These are phyloP conservation scores for Boletus bicolor DNA, from an alignment of 768 basidiomycete species.

Conservation along the genomic window DNA sequence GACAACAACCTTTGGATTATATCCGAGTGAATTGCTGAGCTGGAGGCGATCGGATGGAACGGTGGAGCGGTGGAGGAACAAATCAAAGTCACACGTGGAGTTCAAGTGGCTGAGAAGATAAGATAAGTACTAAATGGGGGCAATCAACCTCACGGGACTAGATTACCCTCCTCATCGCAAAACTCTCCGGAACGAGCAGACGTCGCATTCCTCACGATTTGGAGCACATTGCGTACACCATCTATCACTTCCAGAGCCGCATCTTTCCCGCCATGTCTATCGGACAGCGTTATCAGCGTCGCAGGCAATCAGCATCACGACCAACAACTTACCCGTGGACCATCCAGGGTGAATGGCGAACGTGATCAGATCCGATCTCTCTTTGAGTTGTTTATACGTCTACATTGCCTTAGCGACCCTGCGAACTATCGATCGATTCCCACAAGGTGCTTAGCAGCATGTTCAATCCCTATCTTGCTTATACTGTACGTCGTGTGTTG, in stretches of 20 bases:
- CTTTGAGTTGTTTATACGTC: constrained; percentile 36
- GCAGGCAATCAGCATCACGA: not conserved
- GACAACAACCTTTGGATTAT: not conserved
- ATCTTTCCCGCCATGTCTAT: constrained; percentile 30
- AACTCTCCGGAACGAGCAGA: constrained; percentile 29
- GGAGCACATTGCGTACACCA: constrained; percentile 26
- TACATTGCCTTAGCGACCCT: constrained; percentile 1
- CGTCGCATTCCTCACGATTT: constrained; percentile 22
- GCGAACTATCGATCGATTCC: constrained; percentile 21
- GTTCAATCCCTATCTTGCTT: constrained; percentile 21
- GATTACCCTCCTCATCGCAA: constrained; percentile 27
- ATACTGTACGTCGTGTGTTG: constrained; percentile 32
- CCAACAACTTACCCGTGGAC: constrained; percentile 28
- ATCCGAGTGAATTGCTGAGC: not conserved
- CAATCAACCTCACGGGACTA: constrained; percentile 14
- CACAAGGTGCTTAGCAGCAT: constrained; percentile 32
- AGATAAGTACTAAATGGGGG: not conserved
- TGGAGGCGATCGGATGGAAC: not conserved
- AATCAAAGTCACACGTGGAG: constrained; percentile 5
- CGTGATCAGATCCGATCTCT: constrained; percentile 29
- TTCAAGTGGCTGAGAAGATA: not conserved
- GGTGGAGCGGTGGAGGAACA: not conserved
- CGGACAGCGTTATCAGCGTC: not conserved
- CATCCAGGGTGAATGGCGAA: constrained; percentile 35
- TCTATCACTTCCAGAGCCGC: constrained; percentile 27